Conservation (phyloP, 1,284 basidiomycete genomes). For the Ganoderma sinense region DNA sequence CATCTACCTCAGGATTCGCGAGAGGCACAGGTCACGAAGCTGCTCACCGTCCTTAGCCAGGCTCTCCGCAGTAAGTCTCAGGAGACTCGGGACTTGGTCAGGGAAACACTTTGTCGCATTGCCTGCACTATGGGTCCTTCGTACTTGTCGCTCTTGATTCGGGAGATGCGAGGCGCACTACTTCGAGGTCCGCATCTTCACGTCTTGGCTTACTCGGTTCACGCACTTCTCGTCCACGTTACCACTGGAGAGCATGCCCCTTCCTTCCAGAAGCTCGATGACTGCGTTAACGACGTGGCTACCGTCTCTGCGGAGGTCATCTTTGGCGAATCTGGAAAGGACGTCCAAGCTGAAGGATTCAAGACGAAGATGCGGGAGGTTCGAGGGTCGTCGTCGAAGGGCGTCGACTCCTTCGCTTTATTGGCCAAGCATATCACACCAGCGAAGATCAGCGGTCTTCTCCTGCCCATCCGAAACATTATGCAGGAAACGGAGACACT, state of each 20-base stretch:
- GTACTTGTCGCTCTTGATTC: constrained; percentile 79
- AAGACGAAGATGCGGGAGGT: constrained; percentile 96
- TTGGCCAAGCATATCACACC: constrained; percentile 83
- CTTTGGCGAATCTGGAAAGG: constrained; percentile 94
- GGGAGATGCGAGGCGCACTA: constrained; percentile 86
- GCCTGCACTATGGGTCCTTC: constrained; percentile 76
- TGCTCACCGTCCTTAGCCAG: constrained; percentile 88
- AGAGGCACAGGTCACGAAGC: constrained; percentile 78
- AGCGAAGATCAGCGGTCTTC: constrained; percentile 76
- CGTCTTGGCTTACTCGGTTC: constrained; percentile 87
- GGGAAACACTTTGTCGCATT: constrained; percentile 89
- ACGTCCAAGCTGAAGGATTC: constrained; percentile 90
- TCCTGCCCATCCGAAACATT: constrained; percentile 85
- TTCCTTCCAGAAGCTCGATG: constrained; percentile 74
- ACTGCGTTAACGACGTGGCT: constrained; percentile 80
- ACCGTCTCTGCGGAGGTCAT: constrained; percentile 92
- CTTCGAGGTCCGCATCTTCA: constrained; percentile 94
- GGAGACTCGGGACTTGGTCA: constrained; percentile 90
- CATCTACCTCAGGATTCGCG: constrained; percentile 78
- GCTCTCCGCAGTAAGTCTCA: constrained; percentile 93
- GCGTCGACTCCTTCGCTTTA: constrained; percentile 86
- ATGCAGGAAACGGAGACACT: constrained; percentile 87
- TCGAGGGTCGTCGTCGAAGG: constrained; percentile 78
- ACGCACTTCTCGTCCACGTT: constrained; percentile 84
- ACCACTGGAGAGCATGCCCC: constrained; percentile 66